Evolutionary conservation across 805 yeast genomes (phyloP), one percentile per base, ranked within the genome.

Genomic region (Candida railenensis): DNA sequence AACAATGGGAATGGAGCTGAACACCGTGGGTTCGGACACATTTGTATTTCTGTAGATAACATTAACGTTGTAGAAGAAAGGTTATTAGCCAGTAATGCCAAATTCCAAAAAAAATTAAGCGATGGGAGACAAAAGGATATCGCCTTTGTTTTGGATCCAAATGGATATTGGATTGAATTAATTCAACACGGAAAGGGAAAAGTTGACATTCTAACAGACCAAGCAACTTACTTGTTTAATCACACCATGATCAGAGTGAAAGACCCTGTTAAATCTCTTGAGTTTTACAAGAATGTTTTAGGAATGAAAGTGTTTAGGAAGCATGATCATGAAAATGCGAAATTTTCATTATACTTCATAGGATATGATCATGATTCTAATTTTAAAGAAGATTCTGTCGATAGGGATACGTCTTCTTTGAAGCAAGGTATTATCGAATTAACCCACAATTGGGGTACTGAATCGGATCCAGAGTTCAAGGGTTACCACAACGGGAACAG

Each of bases 381-480:
- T 9, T 73, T 67, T 56, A 60, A 69, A 54, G 83, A 77, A 46
- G 74, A 75, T 37, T 47, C 57, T n/a, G 32, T 53, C 20, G 53
- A 61, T 3, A 57, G 46, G 30, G 52, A 45, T 2, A 54, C 56
- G 2, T 77, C 73, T 53, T 64, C 76, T 4, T 43, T 54, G 43
- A 69, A 82, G 49, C 89, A 88, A 62, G 84, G 92, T 18, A 67
- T 94, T 11, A 65, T 94, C 46, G 99, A 94, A 69, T 76, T 94
- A 61, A 92, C 98, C 40, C 92, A 89, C 71, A 94, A 94, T 71
- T 92, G 89, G 85, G 99, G 98, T 19, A 89, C 97, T 19, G 99
- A 94, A 63, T 59, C 69, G 18, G 96, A 92, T 51, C 75, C 77
- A 15, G 74, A 77, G 3, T 88, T 89, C 69, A 69, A 75, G 43